Evolutionary conservation across 305 asterid species (phyloP).

Genomic region (Ruellia speciosa): DNA sequence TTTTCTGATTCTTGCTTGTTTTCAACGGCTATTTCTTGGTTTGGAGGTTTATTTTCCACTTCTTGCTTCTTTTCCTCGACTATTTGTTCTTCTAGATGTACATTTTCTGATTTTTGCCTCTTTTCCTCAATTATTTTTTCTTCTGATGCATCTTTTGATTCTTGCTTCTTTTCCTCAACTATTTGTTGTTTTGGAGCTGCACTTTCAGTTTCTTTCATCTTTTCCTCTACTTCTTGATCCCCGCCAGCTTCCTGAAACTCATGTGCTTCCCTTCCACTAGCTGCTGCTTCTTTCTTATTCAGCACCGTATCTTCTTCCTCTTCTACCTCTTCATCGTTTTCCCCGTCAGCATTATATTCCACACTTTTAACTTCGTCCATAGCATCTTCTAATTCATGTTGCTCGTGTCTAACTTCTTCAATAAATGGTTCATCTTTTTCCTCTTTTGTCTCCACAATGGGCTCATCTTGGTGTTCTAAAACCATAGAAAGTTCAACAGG

Average conservation of each 20-base stretch:
- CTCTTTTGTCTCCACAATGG: not conserved
- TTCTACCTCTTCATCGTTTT: not conserved
- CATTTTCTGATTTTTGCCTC: not conserved
- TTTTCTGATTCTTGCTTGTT: constrained; percentile 12
- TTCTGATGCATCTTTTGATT: not conserved
- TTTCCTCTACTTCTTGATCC: not conserved
- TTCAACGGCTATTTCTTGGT: constrained; percentile 15
- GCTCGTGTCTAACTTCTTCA: not conserved
- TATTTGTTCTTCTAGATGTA: constrained; percentile 3
- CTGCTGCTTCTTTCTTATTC: not conserved
- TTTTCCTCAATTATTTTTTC: not conserved
- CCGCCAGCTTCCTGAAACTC: not conserved
- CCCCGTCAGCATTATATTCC: not conserved
- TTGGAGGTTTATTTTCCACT: not conserved
- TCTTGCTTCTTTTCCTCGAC: constrained; percentile 14
- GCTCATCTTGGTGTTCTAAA: not conserved
- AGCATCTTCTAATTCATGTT: not conserved
- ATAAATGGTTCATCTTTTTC: not conserved
- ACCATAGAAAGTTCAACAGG: not conserved
- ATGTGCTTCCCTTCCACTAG: not conserved
- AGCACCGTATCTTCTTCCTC: not conserved
- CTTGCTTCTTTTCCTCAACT: not conserved
- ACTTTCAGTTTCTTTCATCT: constrained; percentile 9
- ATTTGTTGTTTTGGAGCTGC: not conserved
- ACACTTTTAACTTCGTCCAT: not conserved